phyloP scores from a whole-genome alignment of 805 yeast genomes.

The Crinitomyces ghanaensis region DNA sequence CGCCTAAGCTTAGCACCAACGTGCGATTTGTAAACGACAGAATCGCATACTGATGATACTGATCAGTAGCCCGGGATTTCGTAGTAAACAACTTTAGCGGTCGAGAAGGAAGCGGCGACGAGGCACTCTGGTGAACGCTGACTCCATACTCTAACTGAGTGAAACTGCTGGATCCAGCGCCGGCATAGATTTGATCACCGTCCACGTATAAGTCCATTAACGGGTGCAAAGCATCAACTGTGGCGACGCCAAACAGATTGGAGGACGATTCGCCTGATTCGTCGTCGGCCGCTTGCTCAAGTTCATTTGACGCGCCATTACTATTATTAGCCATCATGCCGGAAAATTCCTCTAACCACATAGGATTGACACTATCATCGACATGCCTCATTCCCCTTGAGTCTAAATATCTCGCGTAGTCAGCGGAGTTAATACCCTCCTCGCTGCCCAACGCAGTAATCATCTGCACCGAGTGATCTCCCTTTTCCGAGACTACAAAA shows the following conservation, averaged over 20 bases:
- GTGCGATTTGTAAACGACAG: conserved; percentile 58
- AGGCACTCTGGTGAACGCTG: conserved; percentile 49
- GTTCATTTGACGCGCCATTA: too few relatives aligned
- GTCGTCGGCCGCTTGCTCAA: too few relatives aligned
- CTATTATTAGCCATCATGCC: too few relatives aligned
- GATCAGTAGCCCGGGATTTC: conserved; percentile 33
- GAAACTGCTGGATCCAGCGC: conserved; percentile 36
- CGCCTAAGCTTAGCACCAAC: conserved; percentile 55
- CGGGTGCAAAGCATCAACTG: conserved; percentile 44
- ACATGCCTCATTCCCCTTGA: too few relatives aligned
- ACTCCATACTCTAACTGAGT: conserved; percentile 46
- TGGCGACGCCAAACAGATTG: too few relatives aligned
- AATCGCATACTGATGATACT: conserved; percentile 51
- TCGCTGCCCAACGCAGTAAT: too few relatives aligned
- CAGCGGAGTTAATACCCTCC: too few relatives aligned
- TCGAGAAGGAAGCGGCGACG: conserved; percentile 61
- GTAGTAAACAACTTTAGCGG: conserved; percentile 59
- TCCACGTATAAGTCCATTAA: too few relatives aligned
- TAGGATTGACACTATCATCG: too few relatives aligned
- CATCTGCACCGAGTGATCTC: conserved; percentile 50
- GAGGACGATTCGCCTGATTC: too few relatives aligned
- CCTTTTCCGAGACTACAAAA: conserved; percentile 51
- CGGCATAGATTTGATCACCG: conserved; percentile 32
- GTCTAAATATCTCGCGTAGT: too few relatives aligned
- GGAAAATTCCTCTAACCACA: too few relatives aligned